Conservation (phyloP, 495 filamentous ascomycete species). For the Lasiosphaeria miniovina region DNA sequence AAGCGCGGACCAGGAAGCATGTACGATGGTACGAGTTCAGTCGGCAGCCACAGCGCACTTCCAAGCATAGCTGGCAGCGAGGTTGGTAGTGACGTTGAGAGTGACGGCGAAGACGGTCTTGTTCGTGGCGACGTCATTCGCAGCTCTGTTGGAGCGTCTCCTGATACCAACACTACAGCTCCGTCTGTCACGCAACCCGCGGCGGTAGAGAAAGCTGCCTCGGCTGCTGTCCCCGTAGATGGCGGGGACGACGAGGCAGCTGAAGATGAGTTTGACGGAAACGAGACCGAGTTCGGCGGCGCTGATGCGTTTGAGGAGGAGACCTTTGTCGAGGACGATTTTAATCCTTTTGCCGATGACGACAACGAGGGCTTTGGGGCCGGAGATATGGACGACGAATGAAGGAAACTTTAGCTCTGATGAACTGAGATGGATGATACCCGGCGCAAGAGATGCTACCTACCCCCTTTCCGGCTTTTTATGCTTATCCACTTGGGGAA, state of each 20-base stretch:
- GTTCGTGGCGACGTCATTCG: background rate
- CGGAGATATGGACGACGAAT: background rate
- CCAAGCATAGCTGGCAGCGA: slow-evolving; percentile 23
- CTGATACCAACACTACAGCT: background rate
- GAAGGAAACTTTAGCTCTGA: background rate
- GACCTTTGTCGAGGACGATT: slow-evolving; percentile 23
- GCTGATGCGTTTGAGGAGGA: slow-evolving; percentile 35
- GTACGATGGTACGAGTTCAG: slow-evolving; percentile 24
- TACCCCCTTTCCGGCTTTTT: too few species aligned
- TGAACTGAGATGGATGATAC: background rate
- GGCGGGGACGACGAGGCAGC: slow-evolving; percentile 16
- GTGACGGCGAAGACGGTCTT: slow-evolving; percentile 7
- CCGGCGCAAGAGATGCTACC: too few species aligned
- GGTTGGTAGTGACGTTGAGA: slow-evolving; percentile 12
- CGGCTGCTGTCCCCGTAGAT: background rate
- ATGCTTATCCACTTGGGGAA: too few species aligned
- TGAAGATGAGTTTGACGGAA: slow-evolving; percentile 23
- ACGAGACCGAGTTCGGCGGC: slow-evolving; percentile 19
- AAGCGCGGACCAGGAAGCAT: slow-evolving; percentile 38
- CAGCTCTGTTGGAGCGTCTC: background rate
- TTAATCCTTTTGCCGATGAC: slow-evolving; percentile 26
- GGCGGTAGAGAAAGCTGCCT: background rate
- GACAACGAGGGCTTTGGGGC: slow-evolving; percentile 11
- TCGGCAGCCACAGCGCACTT: slow-evolving; percentile 18
- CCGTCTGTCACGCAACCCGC: background rate